Conservation (phyloP, 768 basidiomycete genomes). For the Amanita rubescens region DNA sequence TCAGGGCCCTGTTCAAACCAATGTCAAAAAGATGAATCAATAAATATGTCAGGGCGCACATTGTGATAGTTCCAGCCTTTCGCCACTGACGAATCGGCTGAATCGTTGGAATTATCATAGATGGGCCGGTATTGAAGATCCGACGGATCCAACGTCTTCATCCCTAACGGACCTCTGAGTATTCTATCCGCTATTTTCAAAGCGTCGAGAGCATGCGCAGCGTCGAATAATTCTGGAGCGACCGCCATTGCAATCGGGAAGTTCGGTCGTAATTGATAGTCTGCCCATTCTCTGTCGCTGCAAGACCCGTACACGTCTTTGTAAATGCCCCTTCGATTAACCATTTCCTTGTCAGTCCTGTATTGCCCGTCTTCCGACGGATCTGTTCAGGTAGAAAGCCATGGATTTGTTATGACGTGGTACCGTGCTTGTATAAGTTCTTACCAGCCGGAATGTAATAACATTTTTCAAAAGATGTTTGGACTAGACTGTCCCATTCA, state of each 20-base stretch:
- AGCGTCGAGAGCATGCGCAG: conserved; percentile 69
- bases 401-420: background rate
- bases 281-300: conserved; percentile 84
- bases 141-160: conserved; percentile 88
- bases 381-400: conserved; percentile 35
- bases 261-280: conserved; percentile 92
- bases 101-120: conserved; percentile 94
- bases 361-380: conserved; percentile 64
- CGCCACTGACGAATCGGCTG: conserved; percentile 72
- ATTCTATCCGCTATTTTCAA: conserved; percentile 74
- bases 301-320: conserved; percentile 97
- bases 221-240: conserved; percentile 90
- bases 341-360: conserved; percentile 56
- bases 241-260: conserved; percentile 97
- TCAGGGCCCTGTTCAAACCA: conserved; percentile 61
- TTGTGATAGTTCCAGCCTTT: conserved; percentile 96
- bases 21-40: background rate
- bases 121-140: conserved; percentile 86
- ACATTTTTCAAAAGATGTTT: conserved; percentile 79
- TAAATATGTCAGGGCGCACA: conserved; percentile 32
- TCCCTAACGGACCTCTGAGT: conserved; percentile 84
- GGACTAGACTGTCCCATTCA: conserved; percentile 84
- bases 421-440: conserved; percentile 17
- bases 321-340: conserved; percentile 93
- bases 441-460: conserved; percentile 85